These are phyloP conservation scores for Aspergillus pseudotamarii DNA, from an alignment of 2,329 filamentous ascomycete species.

Conservation along the genomic window DNA sequence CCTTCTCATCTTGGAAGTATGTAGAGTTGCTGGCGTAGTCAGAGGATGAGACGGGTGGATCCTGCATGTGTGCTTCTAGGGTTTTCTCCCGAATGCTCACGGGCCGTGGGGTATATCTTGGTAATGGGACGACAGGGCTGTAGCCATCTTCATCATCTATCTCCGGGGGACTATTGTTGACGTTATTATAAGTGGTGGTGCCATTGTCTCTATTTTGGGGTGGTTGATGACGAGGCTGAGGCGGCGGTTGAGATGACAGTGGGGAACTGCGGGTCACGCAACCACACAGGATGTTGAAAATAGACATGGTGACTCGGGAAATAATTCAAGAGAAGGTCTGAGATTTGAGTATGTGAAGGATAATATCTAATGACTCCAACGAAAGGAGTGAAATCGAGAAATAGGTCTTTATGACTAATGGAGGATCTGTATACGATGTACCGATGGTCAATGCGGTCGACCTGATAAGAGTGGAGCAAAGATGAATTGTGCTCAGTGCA, in stretches of 20 bases:
- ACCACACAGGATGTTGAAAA: not conserved
- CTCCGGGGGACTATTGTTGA: not conserved
- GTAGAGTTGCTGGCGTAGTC: slow-evolving; percentile 13
- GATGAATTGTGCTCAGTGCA: not conserved
- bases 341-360: not conserved
- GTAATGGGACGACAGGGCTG: slow-evolving; percentile 38
- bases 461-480: not conserved
- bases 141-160: slow-evolving; percentile 31
- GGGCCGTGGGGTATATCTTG: slow-evolving; percentile 45
- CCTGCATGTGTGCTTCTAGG: slow-evolving; percentile 36
- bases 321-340: not conserved
- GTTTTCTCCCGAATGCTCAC: slow-evolving; percentile 45
- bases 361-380: not conserved
- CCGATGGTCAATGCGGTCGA: not conserved
- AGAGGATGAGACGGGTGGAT: slow-evolving; percentile 32
- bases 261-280: not conserved
- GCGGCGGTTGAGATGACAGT: not conserved
- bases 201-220: slow-evolving; percentile 1
- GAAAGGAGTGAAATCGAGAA: not conserved
- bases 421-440: not conserved
- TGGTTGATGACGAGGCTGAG: slow-evolving; percentile 7
- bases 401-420: not conserved
- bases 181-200: slow-evolving; percentile 1
- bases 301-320: not conserved
- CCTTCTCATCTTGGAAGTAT: slow-evolving; percentile 34